These are phyloP conservation scores for Talaromyces piceae DNA, from an alignment of 2,329 filamentous ascomycete genomes.

Conservation along the genomic window DNA sequence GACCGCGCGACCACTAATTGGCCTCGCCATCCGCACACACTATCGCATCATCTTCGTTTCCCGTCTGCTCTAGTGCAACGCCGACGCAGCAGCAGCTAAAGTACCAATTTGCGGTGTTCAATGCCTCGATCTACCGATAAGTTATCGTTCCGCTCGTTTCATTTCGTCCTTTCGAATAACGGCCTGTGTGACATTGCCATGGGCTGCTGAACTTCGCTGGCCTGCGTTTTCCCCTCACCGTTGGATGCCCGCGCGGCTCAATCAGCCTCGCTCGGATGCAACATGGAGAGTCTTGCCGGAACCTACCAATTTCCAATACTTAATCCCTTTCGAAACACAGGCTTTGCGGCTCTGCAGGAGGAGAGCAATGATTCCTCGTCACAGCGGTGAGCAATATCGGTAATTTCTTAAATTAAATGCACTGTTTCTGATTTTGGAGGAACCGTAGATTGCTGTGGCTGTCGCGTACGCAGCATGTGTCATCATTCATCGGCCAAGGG, in stretches of 20 bases:
- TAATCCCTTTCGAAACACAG: background rate
- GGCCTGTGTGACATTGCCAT: background rate
- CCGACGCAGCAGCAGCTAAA: background rate
- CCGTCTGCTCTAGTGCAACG: background rate
- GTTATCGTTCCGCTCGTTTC: background rate
- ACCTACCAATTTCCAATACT: background rate
- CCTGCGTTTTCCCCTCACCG: background rate
- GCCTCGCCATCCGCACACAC: background rate
- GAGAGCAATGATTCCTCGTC: background rate
- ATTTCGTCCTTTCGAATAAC: no score
- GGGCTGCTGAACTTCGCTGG: background rate
- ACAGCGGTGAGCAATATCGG: background rate
- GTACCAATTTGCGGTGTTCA: background rate
- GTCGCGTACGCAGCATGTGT: slow-evolving; percentile 16
- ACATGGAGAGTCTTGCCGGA: background rate
- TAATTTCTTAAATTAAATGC: background rate
- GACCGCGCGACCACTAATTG: background rate
- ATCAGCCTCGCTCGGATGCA: background rate
- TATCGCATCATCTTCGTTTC: background rate
- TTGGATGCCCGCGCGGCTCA: background rate
- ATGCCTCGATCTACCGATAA: background rate
- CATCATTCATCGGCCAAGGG: slow-evolving; percentile 19
- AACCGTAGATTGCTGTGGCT: slow-evolving; percentile 15
- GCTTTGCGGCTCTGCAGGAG: background rate
- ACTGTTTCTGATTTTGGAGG: background rate